Evolutionary conservation across 2,329 filamentous ascomycete species (phyloP), one percentile per base, ranked within the genome.

Genomic region (Aspergillus sergii): DNA sequence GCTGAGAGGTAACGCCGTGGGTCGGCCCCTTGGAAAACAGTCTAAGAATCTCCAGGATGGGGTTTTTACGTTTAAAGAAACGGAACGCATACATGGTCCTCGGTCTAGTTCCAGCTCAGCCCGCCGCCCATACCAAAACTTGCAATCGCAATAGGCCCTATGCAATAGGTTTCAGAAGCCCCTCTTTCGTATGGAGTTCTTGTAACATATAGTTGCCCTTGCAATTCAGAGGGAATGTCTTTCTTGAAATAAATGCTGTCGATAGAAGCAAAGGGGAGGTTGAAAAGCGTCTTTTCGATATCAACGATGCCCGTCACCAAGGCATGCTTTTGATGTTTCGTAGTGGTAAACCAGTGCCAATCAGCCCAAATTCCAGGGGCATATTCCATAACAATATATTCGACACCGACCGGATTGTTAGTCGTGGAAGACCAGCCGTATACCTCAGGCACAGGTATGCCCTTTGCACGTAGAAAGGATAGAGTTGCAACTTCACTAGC

Each of bases 351-450:
- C 71, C 71, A 74, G 39, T 55, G 48, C 36, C 57, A 63, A 46
- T 70, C 65, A 7, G 65, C 34, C 19, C 60, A 57, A 26, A 67
- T 62, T 12, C 72, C 71, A 36, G 63, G 21, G 12, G 68, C 60
- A 61, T 70, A 56, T 50, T 68, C 62, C 71, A 73, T 64, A 12
- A 73, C 64, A 9, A 73, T 72, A 57, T 73, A 73, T 45, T 74
- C 72, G 0, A 64, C 62, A n/a, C 72, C 70, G 45, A 71, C 67
- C 14, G 66, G n/a, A 48, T 73, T 73, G 16, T 69, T 60, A 4
- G 48, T 32, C 32, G 64, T 64, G 16, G 68, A 65, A 21, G 65
- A 72, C 61, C 65, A 73, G 1, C 61, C 67, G 66, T 68, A 69
- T 11, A 74, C 57, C 50, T 67, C 30, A n/a, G 66, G 64, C 1